Base-by-base conservation (phyloP, 352 stramenopile genomes). In the Phytophthora brassicae region DNA sequence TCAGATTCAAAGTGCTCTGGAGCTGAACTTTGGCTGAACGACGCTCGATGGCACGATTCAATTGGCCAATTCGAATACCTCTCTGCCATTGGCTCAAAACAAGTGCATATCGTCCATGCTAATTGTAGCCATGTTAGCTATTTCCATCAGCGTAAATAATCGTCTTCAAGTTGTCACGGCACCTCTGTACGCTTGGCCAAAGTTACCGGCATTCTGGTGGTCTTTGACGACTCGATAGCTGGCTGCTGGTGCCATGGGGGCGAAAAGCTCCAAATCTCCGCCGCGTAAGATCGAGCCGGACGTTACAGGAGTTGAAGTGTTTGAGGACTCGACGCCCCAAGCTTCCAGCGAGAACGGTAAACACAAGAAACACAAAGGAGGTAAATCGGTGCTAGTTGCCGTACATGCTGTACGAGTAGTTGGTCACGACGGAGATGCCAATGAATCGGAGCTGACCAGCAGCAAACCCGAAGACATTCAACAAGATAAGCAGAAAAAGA, bases 211-310 rank as follows among this genome's bases (percentile, higher is more conserved):
- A 19, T 19, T 9, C 39, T 44, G n/a, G 17, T 7, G 11, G 38
- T 24, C 5, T 57, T 31, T 56, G 47, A 64, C 56, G 46, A 42
- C 44, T 19, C n/a, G 1, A 9, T 12, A 26, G 31, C 8, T 43
- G 47, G 28, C 29, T 58, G 35, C 17, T 44, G 33, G n/a, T 41
- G 56, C 42, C 22, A 88, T 90, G 81, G 79, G 81, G 41, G 72
- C 57, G 11, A 73, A 54, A 59, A 76, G 61, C 71, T 90, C 77
- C 68, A 90, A 90, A 71, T 77, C 70, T 39, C 69, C 66, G 56
- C 74, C 70, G 29, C 58, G 19, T 22, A 44, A 44, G 29, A 60
- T 68, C 36, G 45, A 72, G 26, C 33, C 58, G 33, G 60, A 72
- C 17, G 51, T 16, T 17, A 54, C 64, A 35, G 64, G 26, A 26